Evolutionary conservation across 208 protist species (phyloP).

Genomic region (Trypanosoma lewisi): DNA sequence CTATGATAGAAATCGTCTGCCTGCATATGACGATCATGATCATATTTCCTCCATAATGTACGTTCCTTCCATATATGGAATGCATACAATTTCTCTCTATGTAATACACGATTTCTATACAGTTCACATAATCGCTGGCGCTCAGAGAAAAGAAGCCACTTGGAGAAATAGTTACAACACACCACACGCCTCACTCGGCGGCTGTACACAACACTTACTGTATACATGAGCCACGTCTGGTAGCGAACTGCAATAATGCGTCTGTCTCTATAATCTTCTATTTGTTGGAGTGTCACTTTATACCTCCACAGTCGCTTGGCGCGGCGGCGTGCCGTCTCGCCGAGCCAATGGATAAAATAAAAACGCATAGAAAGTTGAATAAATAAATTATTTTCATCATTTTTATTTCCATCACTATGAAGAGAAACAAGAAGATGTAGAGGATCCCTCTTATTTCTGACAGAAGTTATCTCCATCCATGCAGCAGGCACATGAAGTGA

Average conservation of each 20-base stretch:
- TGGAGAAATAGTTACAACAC: conserved; percentile 8
- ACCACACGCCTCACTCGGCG: background rate
- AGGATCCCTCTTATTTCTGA: too few relatives aligned
- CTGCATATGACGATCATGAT: background rate
- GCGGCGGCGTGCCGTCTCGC: background rate
- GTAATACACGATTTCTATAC: background rate
- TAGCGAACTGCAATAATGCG: background rate
- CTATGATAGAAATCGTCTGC: conserved; percentile 1
- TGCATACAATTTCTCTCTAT: background rate
- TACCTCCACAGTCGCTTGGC: conserved; percentile 9
- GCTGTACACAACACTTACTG: conserved; percentile 1
- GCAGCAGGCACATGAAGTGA: background rate
- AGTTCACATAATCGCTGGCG: background rate
- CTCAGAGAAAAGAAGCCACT: conserved; percentile 9
- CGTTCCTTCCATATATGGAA: conserved; percentile 4
- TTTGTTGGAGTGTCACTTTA: background rate
- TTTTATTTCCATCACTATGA: background rate
- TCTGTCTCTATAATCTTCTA: background rate
- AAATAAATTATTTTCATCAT: background rate
- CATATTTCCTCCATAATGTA: background rate
- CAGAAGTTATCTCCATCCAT: background rate
- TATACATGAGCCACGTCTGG: conserved; percentile 11
- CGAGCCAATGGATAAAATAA: conserved; percentile 18
- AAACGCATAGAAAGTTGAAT: conserved; percentile 1
- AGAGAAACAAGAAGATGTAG: too few relatives aligned